phyloP scores from a whole-genome alignment of 2,329 filamentous ascomycete species.

The Talaromyces sp. region DNA sequence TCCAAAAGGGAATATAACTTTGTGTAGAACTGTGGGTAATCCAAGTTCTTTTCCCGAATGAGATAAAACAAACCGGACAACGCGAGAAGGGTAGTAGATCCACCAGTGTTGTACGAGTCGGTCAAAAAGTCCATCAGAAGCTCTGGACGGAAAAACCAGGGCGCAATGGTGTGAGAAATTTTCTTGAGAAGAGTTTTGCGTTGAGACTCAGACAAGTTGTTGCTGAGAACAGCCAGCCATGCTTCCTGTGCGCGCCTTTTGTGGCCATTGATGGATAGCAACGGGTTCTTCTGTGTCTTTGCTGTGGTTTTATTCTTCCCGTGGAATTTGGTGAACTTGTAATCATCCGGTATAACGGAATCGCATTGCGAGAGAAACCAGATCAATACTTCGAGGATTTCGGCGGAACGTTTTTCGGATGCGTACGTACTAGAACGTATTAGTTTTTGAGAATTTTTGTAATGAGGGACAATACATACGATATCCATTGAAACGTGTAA shows the following conservation, averaged over 20 bases:
- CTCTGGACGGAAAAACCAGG: conserved; percentile 85
- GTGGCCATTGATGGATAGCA: conserved; percentile 63
- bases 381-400: conserved; percentile 31
- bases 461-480: conserved; percentile 47
- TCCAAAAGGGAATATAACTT: conserved; percentile 94
- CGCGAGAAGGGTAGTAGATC: conserved; percentile 79
- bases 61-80: conserved; percentile 92
- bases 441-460: conserved; percentile 2
- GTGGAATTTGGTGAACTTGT: conserved; percentile 34
- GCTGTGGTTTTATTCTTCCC: conserved; percentile 56
- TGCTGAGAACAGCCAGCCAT: conserved; percentile 72
- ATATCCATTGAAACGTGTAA: conserved; percentile 70
- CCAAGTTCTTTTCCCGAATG: conserved; percentile 87
- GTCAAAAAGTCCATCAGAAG: conserved; percentile 93
- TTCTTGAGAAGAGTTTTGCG: conserved; percentile 72
- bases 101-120: conserved; percentile 84
- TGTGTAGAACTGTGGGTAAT: conserved; percentile 89
- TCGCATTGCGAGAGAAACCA: conserved; percentile 51
- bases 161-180: conserved; percentile 72
- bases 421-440: conserved; percentile 31
- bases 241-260: conserved; percentile 78
- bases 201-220: conserved; percentile 62
- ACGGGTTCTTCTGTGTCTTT: conserved; percentile 45
- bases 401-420: conserved; percentile 19
- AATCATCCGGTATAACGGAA: conserved; percentile 53